Evolutionary conservation across 495 filamentous ascomycete species (phyloP), one percentile per base, ranked within the genome.

Genomic region (Entonaema liquescens): DNA sequence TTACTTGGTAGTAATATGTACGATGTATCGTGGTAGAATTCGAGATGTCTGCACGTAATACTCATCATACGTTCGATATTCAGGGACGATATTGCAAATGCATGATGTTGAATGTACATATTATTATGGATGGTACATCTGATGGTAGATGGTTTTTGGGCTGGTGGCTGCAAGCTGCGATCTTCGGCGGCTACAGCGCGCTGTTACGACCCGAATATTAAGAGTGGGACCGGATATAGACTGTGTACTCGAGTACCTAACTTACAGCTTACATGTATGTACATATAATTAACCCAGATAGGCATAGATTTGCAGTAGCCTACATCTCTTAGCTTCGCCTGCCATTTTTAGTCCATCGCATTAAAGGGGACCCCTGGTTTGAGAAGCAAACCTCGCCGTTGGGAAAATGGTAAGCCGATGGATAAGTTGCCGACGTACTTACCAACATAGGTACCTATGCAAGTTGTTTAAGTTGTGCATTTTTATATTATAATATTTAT

Each of bases 141-240:
- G 29, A 7, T 44, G 7, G n/a, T 19, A 44, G 17, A 4, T 23
- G 42, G 42, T 47, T 47, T 47, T 23, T 47, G 19, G 17, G 19
- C 42, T 47, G 9, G 42, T 47, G 29, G 49, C 64, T 64, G 59
- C 64, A 61, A 57, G 65, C 70, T 72, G 65, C 70, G 70, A 68
- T 72, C 70, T 65, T 72, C 70, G 70, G 70, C 70, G 70, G 70
- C 65, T 72, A 72, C 70, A 68, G 70, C 70, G 68, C 68, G 61
- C 60, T 62, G 64, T 68, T 68, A 52, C 61, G 60, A 72, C 55
- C 70, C 64, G 70, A 64, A 60, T 49, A 64, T 61, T 53, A 44
- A 33, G 11, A 42, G 40, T 68, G 64, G 66, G 60, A 0, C 54
- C 65, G 57, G 35, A 38, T 56, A 53, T 54, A 64, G 44, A 65